These are phyloP conservation scores for Volvox africanus DNA, from an alignment of 139 green algal species.

Conservation along the genomic window DNA sequence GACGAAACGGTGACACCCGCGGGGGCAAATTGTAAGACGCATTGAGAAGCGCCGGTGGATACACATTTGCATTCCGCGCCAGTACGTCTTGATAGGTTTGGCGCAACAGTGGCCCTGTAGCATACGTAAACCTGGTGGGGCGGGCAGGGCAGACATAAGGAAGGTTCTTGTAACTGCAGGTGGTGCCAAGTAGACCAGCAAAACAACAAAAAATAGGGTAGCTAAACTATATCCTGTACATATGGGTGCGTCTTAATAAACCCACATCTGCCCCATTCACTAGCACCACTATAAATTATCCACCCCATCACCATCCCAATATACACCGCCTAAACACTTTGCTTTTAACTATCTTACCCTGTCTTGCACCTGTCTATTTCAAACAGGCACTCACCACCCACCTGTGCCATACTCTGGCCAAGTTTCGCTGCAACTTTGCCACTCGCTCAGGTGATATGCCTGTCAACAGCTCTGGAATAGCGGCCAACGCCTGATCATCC, in stretches of 20 bases:
- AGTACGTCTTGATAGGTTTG: background rate
- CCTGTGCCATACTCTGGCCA: constrained; percentile 44
- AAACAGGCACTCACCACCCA: background rate
- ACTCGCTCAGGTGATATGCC: background rate
- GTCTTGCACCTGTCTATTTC: no score
- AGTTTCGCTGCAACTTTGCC: constrained; percentile 29
- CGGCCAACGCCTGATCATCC: constrained; percentile 29
- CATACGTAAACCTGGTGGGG: constrained; percentile 19
- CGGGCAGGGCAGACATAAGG: background rate
- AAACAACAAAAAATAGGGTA: no score
- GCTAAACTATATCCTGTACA: no score
- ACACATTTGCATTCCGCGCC: background rate
- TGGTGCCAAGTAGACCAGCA: no score
- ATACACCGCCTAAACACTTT: no score
- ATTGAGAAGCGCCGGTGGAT: background rate
- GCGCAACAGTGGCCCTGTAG: background rate
- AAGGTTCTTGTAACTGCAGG: no score
- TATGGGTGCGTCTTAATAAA: no score
- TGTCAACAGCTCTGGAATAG: background rate
- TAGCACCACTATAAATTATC: no score
- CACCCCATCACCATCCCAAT: no score
- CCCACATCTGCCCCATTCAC: no score
- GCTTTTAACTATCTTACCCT: no score
- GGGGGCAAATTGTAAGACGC: background rate
- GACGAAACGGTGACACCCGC: background rate